Evolutionary conservation across 352 stramenopile species (phyloP), one percentile per base, ranked within the genome.

Genomic region (Chloridella minuta): DNA sequence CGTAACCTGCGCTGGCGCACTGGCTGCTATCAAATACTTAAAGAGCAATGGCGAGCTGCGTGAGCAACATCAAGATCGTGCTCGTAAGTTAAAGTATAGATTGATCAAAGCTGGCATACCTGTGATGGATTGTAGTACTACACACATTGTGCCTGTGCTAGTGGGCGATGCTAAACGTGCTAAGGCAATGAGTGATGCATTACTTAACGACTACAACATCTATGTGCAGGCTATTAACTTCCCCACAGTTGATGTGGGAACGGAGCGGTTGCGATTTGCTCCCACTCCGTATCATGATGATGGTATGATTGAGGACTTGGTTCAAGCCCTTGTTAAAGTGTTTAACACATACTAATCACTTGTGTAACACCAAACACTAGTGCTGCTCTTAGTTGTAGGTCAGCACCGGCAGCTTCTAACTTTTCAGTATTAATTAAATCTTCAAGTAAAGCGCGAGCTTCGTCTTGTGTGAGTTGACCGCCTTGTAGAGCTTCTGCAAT

Each of bases 141-240:
- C 27, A 30, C 92, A 95, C 89, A 94, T 95, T 88, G 92, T 94
- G 85, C 92, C 92, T 3, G 87, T 95, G 0, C 94, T 95, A 90
- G 92, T 95, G 25, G 90, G 90, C 49, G 92, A 95, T 87, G 91
- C 92, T 3, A 90, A 92, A 49, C 95, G 95, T 89, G 91, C 93
- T 49, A 94, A 95, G 90, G 90, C 92, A 86, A 92, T 92, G 18
- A 94, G 92, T 80, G 90, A 92, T 85, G 91, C 94, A n/a, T 88
- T 95, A 22, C 93, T 95, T 90, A 91, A 95, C 86, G 92, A 94
- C 88, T 89, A 94, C 91, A 90, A 90, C 89, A 95, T 95, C 86
- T 95, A 95, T 90, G 90, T 94, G 51, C 92, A 95, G 91, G 91
- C 92, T 0, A 95, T 95, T 89, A 95, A 95, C 91, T 95, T 94